Evolutionary conservation across 2,329 filamentous ascomycete genomes (phyloP), one percentile per base, ranked within the genome.

Genomic region (Fusarium sp.): DNA sequence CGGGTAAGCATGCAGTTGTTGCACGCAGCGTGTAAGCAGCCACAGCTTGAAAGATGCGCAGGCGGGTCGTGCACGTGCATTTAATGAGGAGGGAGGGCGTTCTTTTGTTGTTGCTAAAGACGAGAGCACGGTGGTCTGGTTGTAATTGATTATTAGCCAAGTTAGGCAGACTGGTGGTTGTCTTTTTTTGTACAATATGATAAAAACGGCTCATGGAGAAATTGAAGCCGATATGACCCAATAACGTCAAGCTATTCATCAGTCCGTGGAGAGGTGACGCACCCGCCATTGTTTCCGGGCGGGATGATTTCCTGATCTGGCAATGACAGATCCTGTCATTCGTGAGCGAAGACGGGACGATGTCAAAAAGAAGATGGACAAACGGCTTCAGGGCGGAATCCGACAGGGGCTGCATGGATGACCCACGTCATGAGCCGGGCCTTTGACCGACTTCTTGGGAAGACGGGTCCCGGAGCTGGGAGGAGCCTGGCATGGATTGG

Each of bases 11-110:
- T 7, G 7, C 15, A 12, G 10, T 37, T 34, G 46, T 27, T 7
- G 41, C 8, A n/a, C 15, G 47, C 18, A 31, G 47, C 30, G 37
- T 51, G 16, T 37, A 31, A 37, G 50, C 40, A 44, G 18, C 40
- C 40, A 44, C 44, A 31, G 44, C 27, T 5, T 9, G 27, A 34
- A 9, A 16, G 27, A 62, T 46, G 57, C 59, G 54, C 53, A 47
- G 31, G 52, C 44, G 57, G 59, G 54, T 37, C 44, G 62, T 36
- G 62, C 31, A 44, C 39, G 47, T 44, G 60, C 46, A 54, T 60
- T 66, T 44, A 62, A 62, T 63, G 72, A 62, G 65, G 36, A 59
- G 71, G 65, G 59, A 30, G 61, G 73, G 73, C 73, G 73, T 74
- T 75, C 48, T 62, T 64, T 44, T 64, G 60, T 60, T 65, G 43